Evolutionary conservation across 495 filamentous ascomycete species (phyloP).

Genomic region (Ascodesmis nigricans): DNA sequence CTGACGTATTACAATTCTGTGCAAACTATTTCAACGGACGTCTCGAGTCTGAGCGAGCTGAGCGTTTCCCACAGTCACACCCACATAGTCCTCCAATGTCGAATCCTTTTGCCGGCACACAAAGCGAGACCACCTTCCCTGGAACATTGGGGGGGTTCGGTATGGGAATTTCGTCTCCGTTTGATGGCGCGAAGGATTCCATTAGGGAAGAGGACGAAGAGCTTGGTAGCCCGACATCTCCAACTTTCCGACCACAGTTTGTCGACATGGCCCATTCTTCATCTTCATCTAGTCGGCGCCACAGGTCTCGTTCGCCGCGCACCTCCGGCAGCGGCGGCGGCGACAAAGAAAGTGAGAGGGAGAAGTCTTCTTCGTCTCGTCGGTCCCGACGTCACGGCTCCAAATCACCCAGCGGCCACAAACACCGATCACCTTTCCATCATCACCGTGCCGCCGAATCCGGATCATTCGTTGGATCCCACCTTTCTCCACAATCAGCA

Average conservation of each 20-base stretch:
- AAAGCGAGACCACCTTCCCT: constrained; percentile 31
- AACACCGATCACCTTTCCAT: constrained; percentile 27
- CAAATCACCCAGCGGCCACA: too few species aligned
- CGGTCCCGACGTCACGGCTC: too few species aligned
- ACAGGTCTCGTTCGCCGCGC: too few species aligned
- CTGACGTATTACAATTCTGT: constrained; percentile 45
- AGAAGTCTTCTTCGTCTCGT: too few species aligned
- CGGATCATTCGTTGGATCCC: neutral
- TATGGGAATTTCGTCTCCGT: too few species aligned
- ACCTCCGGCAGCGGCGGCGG: too few species aligned
- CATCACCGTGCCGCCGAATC: too few species aligned
- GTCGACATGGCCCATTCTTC: constrained; percentile 18
- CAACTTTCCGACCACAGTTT: constrained; percentile 25
- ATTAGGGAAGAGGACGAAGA: constrained; percentile 37
- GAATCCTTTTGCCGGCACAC: constrained; percentile 22
- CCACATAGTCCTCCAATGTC: constrained; percentile 7
- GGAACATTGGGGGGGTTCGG: constrained; percentile 33
- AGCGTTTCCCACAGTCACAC: constrained; percentile 25
- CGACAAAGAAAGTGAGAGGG: too few species aligned
- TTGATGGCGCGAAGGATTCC: constrained; percentile 29
- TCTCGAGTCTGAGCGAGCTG: constrained; percentile 35
- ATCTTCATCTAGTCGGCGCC: too few species aligned
- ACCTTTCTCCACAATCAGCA: constrained; percentile 4
- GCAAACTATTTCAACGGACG: constrained; percentile 41
- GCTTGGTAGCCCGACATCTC: constrained; percentile 34